Conservation (phyloP, 1,139 yeast species). For the Arxiozyma heterogenica region DNA sequence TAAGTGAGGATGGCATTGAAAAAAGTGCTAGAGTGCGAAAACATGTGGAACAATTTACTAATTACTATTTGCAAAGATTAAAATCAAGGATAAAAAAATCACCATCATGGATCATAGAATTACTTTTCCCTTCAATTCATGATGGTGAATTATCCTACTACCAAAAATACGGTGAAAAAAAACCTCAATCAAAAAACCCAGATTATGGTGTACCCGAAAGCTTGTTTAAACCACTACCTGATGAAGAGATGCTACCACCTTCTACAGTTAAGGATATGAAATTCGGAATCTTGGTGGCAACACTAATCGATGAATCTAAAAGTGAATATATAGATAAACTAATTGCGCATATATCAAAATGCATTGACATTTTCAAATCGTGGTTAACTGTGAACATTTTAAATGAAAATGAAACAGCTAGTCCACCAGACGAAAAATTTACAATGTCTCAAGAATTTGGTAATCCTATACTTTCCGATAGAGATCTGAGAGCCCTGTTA, state of each 20-base stretch:
- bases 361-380: constrained; percentile 13
- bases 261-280: constrained; percentile 19
- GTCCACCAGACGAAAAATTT: constrained; percentile 14
- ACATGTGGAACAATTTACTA: constrained; percentile 59
- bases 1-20: constrained; percentile 32
- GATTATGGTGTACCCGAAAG: constrained; percentile 19
- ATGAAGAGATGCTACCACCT: constrained; percentile 19
- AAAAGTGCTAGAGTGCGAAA: constrained; percentile 36
- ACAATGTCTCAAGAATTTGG: constrained; percentile 3
- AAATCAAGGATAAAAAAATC: constrained; percentile 42
- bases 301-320: constrained; percentile 28
- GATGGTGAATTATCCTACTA: constrained; percentile 36
- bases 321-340: constrained; percentile 17
- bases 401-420: constrained; percentile 7
- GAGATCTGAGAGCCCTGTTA: constrained; percentile 27
- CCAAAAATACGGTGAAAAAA: constrained; percentile 41
- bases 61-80: constrained; percentile 58
- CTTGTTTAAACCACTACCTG: constrained; percentile 19
- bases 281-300: constrained; percentile 27
- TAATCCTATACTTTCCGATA: constrained; percentile 18
- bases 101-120: constrained; percentile 54
- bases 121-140: constrained; percentile 57
- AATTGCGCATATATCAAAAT: constrained; percentile 13
- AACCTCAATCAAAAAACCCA: constrained; percentile 5
- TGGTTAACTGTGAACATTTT: constrained; percentile 12